Conservation (phyloP, 805 yeast genomes). For the Starmerella sp. region DNA sequence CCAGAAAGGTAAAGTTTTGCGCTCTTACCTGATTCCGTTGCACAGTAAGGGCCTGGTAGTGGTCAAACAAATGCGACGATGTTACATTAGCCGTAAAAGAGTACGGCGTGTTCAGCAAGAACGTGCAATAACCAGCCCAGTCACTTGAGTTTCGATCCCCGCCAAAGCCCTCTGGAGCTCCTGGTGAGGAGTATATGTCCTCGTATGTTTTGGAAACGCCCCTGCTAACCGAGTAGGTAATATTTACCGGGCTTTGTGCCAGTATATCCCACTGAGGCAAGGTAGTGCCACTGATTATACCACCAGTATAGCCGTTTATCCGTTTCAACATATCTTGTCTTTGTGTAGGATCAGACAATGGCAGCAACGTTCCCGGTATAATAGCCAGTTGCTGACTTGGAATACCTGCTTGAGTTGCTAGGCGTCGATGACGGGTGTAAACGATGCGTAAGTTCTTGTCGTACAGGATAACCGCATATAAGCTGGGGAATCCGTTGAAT, state of each 20-base stretch:
- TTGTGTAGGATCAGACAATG: background rate
- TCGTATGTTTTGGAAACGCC: background rate
- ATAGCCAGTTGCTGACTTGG: background rate
- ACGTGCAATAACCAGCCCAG: constrained; percentile 6
- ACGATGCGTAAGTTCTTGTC: constrained; percentile 4
- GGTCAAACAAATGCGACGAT: background rate
- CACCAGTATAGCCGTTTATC: background rate
- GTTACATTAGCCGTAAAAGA: background rate
- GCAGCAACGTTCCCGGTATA: constrained; percentile 7
- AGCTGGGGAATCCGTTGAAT: background rate
- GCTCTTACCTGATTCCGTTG: background rate
- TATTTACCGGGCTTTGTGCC: background rate
- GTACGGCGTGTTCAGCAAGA: background rate
- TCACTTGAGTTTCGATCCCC: background rate
- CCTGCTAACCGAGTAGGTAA: constrained; percentile 6
- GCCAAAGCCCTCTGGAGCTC: background rate
- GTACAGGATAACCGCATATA: constrained; percentile 10
- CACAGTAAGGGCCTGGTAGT: background rate
- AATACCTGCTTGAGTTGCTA: background rate
- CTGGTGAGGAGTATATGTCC: background rate
- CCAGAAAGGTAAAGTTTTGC: background rate
- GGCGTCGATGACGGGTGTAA: constrained; percentile 8
- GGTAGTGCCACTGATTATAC: constrained; percentile 8
- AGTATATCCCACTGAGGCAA: background rate
- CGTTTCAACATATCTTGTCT: background rate